phyloP scores from a whole-genome alignment of 345 rosid species.

The Mangifera indica region DNA sequence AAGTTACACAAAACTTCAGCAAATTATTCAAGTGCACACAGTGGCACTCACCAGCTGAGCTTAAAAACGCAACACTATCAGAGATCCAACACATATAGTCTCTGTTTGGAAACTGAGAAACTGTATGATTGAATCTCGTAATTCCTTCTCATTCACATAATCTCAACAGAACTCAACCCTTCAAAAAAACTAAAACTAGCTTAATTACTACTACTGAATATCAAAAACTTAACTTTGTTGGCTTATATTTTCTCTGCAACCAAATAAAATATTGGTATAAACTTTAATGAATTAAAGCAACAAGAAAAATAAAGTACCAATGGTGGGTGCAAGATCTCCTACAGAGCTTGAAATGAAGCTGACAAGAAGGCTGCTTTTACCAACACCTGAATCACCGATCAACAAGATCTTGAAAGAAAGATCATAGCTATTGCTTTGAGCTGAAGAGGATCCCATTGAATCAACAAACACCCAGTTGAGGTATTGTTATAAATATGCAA shows the following conservation, averaged over 20 bases:
- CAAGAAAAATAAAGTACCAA: conserved; percentile 42
- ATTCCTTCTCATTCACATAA: not conserved
- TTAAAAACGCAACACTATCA: not conserved
- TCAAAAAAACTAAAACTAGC: not conserved
- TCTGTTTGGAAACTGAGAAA: not conserved
- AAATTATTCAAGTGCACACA: not conserved
- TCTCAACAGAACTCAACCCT: no score
- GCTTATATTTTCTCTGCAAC: conserved; percentile 3
- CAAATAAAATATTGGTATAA: conserved; percentile 13
- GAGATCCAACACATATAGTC: not conserved
- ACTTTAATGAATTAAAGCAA: not conserved
- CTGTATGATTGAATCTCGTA: not conserved
- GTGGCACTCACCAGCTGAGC: not conserved
- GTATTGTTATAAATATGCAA: not conserved
- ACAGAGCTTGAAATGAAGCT: conserved; percentile 80
- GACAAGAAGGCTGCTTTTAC: conserved; percentile 94
- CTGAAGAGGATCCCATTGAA: conserved; percentile 83
- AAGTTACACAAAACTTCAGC: not conserved
- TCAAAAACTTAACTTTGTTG: not conserved
- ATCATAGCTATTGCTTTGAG: conserved; percentile 65
- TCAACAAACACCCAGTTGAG: not conserved
- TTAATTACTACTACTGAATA: not conserved
- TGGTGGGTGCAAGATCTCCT: conserved; percentile 85
- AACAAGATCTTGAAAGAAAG: conserved; percentile 95
- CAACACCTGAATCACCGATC: conserved; percentile 96